These are phyloP conservation scores for Neonectria ditissima DNA, from an alignment of 2,329 filamentous ascomycete species.

Conservation along the genomic window DNA sequence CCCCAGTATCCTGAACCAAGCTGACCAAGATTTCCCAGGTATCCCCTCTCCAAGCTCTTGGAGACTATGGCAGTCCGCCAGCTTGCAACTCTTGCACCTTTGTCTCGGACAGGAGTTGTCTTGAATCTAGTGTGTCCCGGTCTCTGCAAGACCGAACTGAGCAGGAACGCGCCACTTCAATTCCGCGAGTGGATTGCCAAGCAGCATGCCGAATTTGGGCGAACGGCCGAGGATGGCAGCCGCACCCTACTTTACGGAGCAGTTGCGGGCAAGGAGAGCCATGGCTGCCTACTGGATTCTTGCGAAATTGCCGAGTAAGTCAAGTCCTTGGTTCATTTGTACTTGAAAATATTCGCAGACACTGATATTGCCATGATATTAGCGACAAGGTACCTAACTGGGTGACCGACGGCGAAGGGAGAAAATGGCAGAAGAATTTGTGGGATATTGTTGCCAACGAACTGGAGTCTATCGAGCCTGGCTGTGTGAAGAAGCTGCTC, in stretches of 20 bases:
- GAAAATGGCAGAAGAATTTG: constrained; percentile 38
- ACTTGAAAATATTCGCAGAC: neutral
- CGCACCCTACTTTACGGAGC: constrained; percentile 45
- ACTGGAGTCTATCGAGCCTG: constrained; percentile 45
- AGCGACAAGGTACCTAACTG: constrained; percentile 39
- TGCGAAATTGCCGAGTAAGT: constrained; percentile 47
- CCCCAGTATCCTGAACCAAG: rapidly evolving
- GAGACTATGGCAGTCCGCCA: constrained; percentile 43
- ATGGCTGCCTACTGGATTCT: constrained; percentile 42
- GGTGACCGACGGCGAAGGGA: constrained; percentile 35
- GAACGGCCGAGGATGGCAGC: constrained; percentile 45
- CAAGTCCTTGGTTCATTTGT: neutral
- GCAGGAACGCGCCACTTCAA: constrained; percentile 18
- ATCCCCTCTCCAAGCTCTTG: constrained; percentile 46
- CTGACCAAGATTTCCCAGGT: constrained; percentile 22
- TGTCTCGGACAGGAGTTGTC: constrained; percentile 45
- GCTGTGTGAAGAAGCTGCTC: constrained; percentile 38
- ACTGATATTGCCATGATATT: constrained; percentile 9
- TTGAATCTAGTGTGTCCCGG: constrained; percentile 49
- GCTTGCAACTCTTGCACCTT: constrained; percentile 43
- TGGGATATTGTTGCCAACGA: constrained; percentile 46
- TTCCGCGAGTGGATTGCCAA: constrained; percentile 5
- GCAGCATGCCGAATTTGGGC: constrained; percentile 21
- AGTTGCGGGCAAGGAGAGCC: constrained; percentile 41
- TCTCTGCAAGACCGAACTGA: constrained; percentile 43